Evolutionary conservation across 2,329 filamentous ascomycete species (phyloP).

Genomic region (Scedosporium apiospermum): DNA sequence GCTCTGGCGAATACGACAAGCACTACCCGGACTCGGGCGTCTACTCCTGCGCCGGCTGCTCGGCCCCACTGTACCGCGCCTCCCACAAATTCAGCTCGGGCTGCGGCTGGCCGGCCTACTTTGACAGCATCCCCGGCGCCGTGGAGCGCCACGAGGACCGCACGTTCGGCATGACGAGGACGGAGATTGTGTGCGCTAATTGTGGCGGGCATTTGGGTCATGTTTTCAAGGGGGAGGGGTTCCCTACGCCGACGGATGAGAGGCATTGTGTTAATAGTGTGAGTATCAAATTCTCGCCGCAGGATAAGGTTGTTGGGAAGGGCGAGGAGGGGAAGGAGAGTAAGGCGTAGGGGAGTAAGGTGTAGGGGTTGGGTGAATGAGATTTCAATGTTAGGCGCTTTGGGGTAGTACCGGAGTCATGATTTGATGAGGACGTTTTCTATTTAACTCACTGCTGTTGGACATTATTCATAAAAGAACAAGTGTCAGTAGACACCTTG

Average conservation of each 20-base stretch:
- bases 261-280: slow-evolving; percentile 94
- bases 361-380: neutral
- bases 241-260: slow-evolving; percentile 80
- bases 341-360: neutral
- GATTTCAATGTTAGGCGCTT: neutral
- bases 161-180: slow-evolving; percentile 72
- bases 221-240: slow-evolving; percentile 87
- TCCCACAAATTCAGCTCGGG: slow-evolving; percentile 92
- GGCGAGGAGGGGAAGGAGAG: neutral
- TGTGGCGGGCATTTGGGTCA: slow-evolving; percentile 94
- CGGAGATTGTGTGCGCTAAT: slow-evolving; percentile 88
- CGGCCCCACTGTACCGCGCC: slow-evolving; percentile 83
- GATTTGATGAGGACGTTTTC: too few species aligned
- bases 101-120: slow-evolving; percentile 98
- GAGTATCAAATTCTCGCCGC: slow-evolving; percentile 69
- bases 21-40: slow-evolving; percentile 67
- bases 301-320: slow-evolving; percentile 41
- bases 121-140: slow-evolving; percentile 85
- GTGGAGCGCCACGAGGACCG: slow-evolving; percentile 73
- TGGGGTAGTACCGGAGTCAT: too few species aligned
- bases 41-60: slow-evolving; percentile 82
- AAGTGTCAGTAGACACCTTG: too few species aligned
- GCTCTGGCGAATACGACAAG: slow-evolving; percentile 77
- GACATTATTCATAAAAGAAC: too few species aligned
- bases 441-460: too few species aligned